Conservation (phyloP, 208 protist genomes). For the Acanthamoeba triangularis region DNA sequence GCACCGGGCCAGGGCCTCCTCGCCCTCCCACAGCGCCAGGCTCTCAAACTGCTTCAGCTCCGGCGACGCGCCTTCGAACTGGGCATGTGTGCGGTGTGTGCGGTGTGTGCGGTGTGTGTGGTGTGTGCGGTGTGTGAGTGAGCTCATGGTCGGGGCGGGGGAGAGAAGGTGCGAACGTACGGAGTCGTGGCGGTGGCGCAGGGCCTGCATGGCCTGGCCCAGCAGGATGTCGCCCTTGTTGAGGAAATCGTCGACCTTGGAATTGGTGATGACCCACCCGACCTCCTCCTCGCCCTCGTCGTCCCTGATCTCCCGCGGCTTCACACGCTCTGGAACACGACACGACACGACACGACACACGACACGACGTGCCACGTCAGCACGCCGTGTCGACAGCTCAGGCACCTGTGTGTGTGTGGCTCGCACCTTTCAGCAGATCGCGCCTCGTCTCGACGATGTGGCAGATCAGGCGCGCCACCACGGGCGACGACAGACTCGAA, state of each 20-base stretch:
- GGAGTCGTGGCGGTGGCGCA: background rate
- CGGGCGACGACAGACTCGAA: background rate
- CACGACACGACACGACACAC: background rate
- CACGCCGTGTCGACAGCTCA: too few species aligned
- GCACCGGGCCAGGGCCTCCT: slow-evolving; percentile 3
- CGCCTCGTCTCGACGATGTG: slow-evolving; percentile 27
- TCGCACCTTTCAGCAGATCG: background rate
- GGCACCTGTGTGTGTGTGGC: background rate
- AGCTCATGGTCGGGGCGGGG: background rate
- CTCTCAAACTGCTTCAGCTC: slow-evolving; percentile 5
- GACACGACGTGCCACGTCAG: too few species aligned
- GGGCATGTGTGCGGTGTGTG: background rate
- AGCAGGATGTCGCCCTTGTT: slow-evolving; percentile 30
- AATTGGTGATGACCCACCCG: slow-evolving; percentile 15
- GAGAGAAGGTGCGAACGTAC: slow-evolving; percentile 5
- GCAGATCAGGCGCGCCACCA: slow-evolving; percentile 14
- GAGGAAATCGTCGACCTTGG: slow-evolving; percentile 8
- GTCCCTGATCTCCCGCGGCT: slow-evolving; percentile 20
- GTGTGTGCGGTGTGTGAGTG: background rate
- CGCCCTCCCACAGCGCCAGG: slow-evolving; percentile 16
- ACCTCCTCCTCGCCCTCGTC: slow-evolving; percentile 54
- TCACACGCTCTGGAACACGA: background rate
- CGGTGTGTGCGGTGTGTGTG: background rate
- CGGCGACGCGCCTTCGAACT: background rate
- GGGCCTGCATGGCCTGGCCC: slow-evolving; percentile 33